Percentiles rank a stretch among this genome's conserved stretches.
Conservation (phyloP, 805 yeast species). For the Debaryomyces tyrocola region DNA sequence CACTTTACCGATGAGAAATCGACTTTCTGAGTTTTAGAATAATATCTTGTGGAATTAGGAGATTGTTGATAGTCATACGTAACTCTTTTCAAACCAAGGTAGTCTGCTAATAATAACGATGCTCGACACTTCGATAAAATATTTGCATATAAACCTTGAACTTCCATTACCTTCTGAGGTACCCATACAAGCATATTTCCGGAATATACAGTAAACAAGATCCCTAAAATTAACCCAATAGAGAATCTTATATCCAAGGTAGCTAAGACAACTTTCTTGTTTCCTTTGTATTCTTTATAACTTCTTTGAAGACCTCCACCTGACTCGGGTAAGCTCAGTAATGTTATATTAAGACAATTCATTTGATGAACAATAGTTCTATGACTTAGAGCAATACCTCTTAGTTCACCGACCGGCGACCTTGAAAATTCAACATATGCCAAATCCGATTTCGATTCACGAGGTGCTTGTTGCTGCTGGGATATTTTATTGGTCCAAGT, state of each 20-base stretch:
- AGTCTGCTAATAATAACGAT: slow-evolving; percentile 78
- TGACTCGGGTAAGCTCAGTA: slow-evolving; percentile 65
- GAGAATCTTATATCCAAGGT: slow-evolving; percentile 51
- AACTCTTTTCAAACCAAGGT: slow-evolving; percentile 83
- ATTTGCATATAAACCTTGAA: slow-evolving; percentile 85
- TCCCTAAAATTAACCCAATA: slow-evolving; percentile 82
- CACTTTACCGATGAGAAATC: slow-evolving; percentile 80
- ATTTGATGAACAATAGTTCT: slow-evolving; percentile 86
- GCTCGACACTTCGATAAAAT: slow-evolving; percentile 70
- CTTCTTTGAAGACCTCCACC: slow-evolving; percentile 51
- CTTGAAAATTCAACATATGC: slow-evolving; percentile 93
- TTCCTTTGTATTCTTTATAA: slow-evolving; percentile 29
- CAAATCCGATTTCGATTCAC: slow-evolving; percentile 46
- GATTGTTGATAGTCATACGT: slow-evolving; percentile 89
- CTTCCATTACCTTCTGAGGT: slow-evolving; percentile 68
- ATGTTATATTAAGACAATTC: slow-evolving; percentile 66
- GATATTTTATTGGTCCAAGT: slow-evolving; percentile 21
- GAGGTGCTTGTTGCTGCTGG: slow-evolving; percentile 7
- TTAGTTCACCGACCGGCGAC: slow-evolving; percentile 84
- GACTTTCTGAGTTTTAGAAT: slow-evolving; percentile 68
- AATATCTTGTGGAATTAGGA: slow-evolving; percentile 82
- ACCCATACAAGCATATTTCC: slow-evolving; percentile 84
- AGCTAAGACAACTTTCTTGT: slow-evolving; percentile 54
- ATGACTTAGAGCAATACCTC: slow-evolving; percentile 94
- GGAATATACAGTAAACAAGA: slow-evolving; percentile 75